A percentile compares a stretch with the other conserved stretches of the same genome.
These are phyloP conservation scores for Paxillus involutus DNA, from an alignment of 768 basidiomycete genomes.

Conservation along the genomic window DNA sequence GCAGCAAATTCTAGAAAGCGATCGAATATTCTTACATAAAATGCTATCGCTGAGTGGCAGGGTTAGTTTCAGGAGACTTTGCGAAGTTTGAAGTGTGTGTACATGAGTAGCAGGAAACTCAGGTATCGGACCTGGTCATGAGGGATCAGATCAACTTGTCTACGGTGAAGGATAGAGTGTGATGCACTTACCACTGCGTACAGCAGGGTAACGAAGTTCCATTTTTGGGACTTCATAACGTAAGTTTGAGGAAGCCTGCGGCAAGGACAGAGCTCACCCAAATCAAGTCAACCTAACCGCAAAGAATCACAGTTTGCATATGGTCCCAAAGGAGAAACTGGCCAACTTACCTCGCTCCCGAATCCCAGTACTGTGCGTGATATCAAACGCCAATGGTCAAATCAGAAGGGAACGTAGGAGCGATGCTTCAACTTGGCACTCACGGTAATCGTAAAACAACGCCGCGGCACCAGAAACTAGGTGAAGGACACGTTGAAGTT, in stretches of 20 bases:
- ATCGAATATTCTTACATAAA: constrained; percentile 7
- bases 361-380: constrained; percentile 7
- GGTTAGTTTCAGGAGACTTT: background rate
- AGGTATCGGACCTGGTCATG: constrained; percentile 12
- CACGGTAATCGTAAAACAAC: constrained; percentile 16
- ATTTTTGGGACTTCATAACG: constrained; percentile 10
- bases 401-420: background rate
- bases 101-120: constrained; percentile 14
- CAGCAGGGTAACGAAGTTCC: constrained; percentile 16
- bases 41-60: constrained; percentile 1
- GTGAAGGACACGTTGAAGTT: background rate
- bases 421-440: background rate
- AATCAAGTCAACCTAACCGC: constrained; percentile 15
- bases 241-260: background rate
- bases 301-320: background rate
- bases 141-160: background rate
- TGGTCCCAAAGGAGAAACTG: background rate
- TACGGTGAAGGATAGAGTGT: background rate
- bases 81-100: background rate
- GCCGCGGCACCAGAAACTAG: constrained; percentile 11
- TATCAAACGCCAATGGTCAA: background rate
- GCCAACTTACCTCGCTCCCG: constrained; percentile 10
- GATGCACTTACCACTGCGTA: constrained; percentile 10
- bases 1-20: background rate
- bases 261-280: constrained; percentile 8